A percentile compares a stretch with the other conserved stretches of the same genome.
phyloP scores from a whole-genome alignment of 1,284 basidiomycete species.

The Malassezia japonica region DNA sequence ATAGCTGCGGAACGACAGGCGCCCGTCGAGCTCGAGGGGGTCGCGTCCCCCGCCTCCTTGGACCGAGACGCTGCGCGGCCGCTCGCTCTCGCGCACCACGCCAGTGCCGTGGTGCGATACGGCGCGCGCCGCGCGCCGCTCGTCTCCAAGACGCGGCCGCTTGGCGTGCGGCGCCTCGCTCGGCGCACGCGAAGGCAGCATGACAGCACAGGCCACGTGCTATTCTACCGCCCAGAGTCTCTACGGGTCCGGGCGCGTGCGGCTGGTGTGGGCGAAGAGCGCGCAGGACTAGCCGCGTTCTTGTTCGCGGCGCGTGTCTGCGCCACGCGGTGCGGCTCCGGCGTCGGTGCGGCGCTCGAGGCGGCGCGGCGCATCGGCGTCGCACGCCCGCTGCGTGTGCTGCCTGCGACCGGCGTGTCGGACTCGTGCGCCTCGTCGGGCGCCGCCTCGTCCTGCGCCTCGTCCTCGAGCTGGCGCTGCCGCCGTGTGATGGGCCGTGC shows the following conservation, averaged over 20 bases:
- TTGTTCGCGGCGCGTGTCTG: neutral
- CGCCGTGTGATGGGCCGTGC: slow-evolving; percentile 12
- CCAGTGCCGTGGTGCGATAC: no score
- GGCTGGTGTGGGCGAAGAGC: neutral
- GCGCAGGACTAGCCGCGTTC: neutral
- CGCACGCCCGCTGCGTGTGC: neutral
- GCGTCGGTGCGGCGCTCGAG: neutral
- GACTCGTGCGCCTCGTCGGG: neutral
- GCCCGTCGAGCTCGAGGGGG: neutral
- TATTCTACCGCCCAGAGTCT: neutral
- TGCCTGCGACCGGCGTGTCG: neutral
- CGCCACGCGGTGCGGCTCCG: neutral
- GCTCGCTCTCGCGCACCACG: no score
- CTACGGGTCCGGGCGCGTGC: neutral
- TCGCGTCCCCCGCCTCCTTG: neutral
- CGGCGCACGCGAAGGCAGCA: neutral
- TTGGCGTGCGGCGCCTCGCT: no score
- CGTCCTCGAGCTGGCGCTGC: slow-evolving; percentile 12
- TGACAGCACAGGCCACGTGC: neutral
- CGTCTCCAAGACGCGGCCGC: no score
- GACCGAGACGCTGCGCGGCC: no score
- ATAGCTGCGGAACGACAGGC: neutral
- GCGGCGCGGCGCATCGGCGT: slow-evolving; percentile 2
- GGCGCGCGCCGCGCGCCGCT: no score
- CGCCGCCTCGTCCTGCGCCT: neutral